phyloP scores from a whole-genome alignment of 192 early-diverging fungal species.

The Chytriomyces hyalinus region DNA sequence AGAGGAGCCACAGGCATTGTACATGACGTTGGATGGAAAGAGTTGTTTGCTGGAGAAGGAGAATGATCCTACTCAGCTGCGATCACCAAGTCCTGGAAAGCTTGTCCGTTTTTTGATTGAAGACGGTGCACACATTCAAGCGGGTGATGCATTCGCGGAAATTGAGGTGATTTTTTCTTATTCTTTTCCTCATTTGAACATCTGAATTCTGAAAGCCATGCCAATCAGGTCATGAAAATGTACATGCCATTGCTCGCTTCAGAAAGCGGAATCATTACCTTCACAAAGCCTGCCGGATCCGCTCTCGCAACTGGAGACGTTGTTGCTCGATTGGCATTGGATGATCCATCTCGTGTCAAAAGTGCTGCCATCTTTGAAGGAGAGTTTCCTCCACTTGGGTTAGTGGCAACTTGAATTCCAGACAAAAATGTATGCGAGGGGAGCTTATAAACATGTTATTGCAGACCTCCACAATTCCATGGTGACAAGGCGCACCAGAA shows the following conservation, averaged over 20 bases:
- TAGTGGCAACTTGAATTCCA: background rate
- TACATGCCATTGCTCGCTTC: slow-evolving; percentile 95
- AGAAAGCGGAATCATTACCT: slow-evolving; percentile 89
- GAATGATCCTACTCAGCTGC: slow-evolving; percentile 94
- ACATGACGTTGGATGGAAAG: slow-evolving; percentile 88
- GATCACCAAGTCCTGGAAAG: slow-evolving; percentile 96
- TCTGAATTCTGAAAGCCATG: background rate
- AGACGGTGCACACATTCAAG: slow-evolving; percentile 86
- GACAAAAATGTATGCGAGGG: background rate
- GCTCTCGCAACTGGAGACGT: slow-evolving; percentile 89
- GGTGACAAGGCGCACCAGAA: slow-evolving; percentile 92
- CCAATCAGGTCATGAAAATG: slow-evolving; percentile 93
- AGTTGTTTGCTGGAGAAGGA: slow-evolving; percentile 94
- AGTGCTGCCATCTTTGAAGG: slow-evolving; percentile 79
- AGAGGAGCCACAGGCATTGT: slow-evolving; percentile 87
- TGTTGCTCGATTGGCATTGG: slow-evolving; percentile 89
- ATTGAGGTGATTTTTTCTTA: slow-evolving; percentile 73
- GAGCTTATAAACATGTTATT: background rate
- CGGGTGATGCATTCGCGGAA: slow-evolving; percentile 93
- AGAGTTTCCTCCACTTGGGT: slow-evolving; percentile 51
- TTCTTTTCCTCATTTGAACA: background rate
- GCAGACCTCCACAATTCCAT: slow-evolving; percentile 76
- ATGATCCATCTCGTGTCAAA: slow-evolving; percentile 91
- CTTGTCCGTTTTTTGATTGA: slow-evolving; percentile 93
- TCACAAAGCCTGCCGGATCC: slow-evolving; percentile 86